Evolutionary conservation across 2,329 filamentous ascomycete genomes (phyloP).

Genomic region (Albifimbria verrucaria): DNA sequence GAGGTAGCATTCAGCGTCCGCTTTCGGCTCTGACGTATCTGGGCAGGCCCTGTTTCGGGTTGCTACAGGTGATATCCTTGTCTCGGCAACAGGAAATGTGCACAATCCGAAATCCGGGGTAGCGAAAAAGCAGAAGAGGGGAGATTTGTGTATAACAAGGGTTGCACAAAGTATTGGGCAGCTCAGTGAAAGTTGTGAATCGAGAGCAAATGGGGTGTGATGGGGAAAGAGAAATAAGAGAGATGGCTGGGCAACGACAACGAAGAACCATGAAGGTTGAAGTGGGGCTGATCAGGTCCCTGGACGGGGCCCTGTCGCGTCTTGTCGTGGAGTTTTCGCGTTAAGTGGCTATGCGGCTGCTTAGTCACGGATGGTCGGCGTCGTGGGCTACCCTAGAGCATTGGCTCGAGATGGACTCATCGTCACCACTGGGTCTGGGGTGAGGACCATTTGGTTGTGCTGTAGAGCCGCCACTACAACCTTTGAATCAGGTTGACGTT

Average conservation of each 20-base stretch:
- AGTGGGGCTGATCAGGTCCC: neutral
- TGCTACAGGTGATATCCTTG: too few species aligned
- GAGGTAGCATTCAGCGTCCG: too few species aligned
- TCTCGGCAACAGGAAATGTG: too few species aligned
- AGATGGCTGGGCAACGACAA: neutral
- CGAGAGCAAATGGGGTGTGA: constrained; percentile 1
- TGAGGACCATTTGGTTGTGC: too few species aligned
- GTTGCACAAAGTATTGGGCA: neutral
- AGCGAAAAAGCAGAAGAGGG: constrained; percentile 6
- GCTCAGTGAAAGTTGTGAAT: neutral
- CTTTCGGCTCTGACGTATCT: too few species aligned
- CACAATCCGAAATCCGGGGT: too few species aligned
- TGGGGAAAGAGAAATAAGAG: neutral
- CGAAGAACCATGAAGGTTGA: constrained; percentile 3
- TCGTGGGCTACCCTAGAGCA: neutral
- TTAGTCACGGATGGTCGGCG: neutral
- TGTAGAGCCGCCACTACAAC: too few species aligned
- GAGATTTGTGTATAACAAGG: neutral
- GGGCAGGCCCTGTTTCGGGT: too few species aligned
- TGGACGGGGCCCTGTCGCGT: constrained; percentile 6
- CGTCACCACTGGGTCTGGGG: too few species aligned
- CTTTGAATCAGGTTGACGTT: too few species aligned
- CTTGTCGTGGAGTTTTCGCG: constrained; percentile 12
- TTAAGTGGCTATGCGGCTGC: constrained; percentile 4
- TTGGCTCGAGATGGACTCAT: too few species aligned